Percentiles rank a stretch among this genome's conserved stretches.
Conservation (phyloP, 1,139 yeast genomes). For the Wickerhamomyces sp. region DNA sequence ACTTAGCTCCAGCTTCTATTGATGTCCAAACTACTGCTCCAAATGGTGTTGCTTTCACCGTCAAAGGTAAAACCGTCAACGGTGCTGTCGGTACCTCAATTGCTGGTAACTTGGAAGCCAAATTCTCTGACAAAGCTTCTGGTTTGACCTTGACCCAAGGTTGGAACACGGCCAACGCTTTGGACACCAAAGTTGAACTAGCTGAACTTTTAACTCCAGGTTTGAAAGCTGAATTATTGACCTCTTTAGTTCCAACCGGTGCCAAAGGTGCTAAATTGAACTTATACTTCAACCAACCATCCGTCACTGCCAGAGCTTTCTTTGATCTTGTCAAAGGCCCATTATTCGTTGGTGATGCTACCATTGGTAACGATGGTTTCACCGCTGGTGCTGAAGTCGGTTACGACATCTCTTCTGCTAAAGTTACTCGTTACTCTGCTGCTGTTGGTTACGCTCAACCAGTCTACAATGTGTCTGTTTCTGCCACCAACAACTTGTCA, state of each 20-base stretch:
- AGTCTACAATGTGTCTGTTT: conserved; percentile 80
- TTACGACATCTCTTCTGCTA: conserved; percentile 90
- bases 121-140: conserved; percentile 88
- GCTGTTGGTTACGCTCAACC: conserved; percentile 93
- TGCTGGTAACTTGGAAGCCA: conserved; percentile 87
- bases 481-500: conserved; percentile 86
- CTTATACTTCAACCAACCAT: conserved; percentile 88
- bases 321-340: conserved; percentile 96
- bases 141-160: conserved; percentile 96
- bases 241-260: conserved; percentile 84
- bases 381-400: conserved; percentile 97
- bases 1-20: conserved; percentile 78
- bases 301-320: conserved; percentile 91
- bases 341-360: conserved; percentile 88
- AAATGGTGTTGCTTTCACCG: conserved; percentile 92
- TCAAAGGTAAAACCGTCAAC: conserved; percentile 86
- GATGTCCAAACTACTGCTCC: conserved; percentile 93
- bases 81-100: conserved; percentile 46
- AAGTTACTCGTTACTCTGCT: conserved; percentile 90
- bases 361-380: conserved; percentile 94
- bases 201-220: conserved; percentile 93
- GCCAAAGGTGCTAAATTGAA: conserved; percentile 88
- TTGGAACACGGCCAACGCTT: conserved; percentile 92
- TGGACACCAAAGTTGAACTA: conserved; percentile 91
- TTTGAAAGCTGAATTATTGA: conserved; percentile 86